phyloP scores from a whole-genome alignment of 805 yeast genomes.

The Metschnikowia santaceciliae region DNA sequence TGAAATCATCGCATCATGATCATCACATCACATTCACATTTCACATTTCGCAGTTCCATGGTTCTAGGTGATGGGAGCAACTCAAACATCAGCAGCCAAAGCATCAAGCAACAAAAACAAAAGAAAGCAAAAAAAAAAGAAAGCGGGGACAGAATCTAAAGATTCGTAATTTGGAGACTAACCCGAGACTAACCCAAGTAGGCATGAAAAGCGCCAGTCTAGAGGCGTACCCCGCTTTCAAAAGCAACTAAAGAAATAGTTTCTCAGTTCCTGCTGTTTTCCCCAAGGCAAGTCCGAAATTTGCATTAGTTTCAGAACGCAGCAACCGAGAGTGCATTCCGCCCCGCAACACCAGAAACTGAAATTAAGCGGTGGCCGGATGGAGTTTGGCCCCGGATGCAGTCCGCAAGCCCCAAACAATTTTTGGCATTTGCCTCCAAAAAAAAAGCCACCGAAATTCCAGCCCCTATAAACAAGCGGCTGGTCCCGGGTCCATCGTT shows the following conservation, averaged over 20 bases:
- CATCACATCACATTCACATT: too few relatives aligned
- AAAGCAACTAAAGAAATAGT: not conserved
- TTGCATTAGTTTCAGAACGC: not conserved
- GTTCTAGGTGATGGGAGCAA: too few relatives aligned
- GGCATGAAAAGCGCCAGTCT: not conserved
- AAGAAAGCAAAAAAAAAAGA: too few relatives aligned
- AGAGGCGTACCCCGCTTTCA: not conserved
- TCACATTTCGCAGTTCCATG: too few relatives aligned
- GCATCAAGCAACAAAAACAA: too few relatives aligned
- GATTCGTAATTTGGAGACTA: too few relatives aligned
- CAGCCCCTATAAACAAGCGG: not conserved
- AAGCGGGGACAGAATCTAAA: too few relatives aligned
- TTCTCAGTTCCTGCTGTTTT: not conserved
- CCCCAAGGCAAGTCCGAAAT: not conserved
- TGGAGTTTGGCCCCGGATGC: too few relatives aligned
- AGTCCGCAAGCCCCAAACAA: too few relatives aligned
- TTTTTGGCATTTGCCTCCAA: not conserved
- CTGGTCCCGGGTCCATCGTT: not conserved
- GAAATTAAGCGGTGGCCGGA: not conserved
- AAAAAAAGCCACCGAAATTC: not conserved
- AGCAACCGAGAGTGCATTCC: not conserved
- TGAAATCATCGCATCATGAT: too few relatives aligned
- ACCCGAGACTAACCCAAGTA: too few relatives aligned
- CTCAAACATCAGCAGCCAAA: too few relatives aligned
- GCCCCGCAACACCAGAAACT: not conserved